Base-by-base conservation (phyloP, 805 yeast genomes). In the Metschnikowia cubensis region DNA sequence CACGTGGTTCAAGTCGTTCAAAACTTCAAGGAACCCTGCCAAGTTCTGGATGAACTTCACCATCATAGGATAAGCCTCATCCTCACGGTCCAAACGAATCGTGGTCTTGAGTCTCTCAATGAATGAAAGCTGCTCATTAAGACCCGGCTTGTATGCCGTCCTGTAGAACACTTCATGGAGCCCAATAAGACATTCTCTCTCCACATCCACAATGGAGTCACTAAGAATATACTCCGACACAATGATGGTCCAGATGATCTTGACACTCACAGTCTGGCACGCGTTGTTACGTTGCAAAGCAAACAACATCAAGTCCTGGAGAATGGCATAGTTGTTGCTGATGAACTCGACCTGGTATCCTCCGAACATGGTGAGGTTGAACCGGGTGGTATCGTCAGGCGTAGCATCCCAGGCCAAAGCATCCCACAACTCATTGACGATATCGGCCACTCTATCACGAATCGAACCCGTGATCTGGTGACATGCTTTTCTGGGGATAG, bases 401-500 rank as follows among this genome's bases (percentile, higher is more conserved):
- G 77, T 65, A 2, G 83, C 76, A 11, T 79, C 80, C 81, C 83
- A 77, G 17, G 89, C 94, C 45, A 89, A 71, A 11, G 77, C 69
- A 53, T 83, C 84, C 97, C 97, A 89, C n/a, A 81, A 75, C 47
- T 74, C 77, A 49, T 75, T 72, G 11, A 89, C 57, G 40, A 87
- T 65, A 13, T 54, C 56, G 0, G 89, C 81, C 40, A 84, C 76
- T 53, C 85, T 71, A 11, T 75, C 74, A 54, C 95, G 76, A 54
- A 87, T 68, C 58, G 80, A 83, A 10, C 83, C 84, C 0, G 88
- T 76, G 39, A 88, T 79, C 47, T 73, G 73, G 67, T 70, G 73
- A 52, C 90, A 81, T 1, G 90, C 90, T 54, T 81, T 81, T 62
- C 85, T 77, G 38, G 95, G 89, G 48, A 87, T 82, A 38, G 81